Evolutionary conservation across 2,329 filamentous ascomycete species (phyloP), one percentile per base, ranked within the genome.

Genomic region (Cladobotryum protrusum): DNA sequence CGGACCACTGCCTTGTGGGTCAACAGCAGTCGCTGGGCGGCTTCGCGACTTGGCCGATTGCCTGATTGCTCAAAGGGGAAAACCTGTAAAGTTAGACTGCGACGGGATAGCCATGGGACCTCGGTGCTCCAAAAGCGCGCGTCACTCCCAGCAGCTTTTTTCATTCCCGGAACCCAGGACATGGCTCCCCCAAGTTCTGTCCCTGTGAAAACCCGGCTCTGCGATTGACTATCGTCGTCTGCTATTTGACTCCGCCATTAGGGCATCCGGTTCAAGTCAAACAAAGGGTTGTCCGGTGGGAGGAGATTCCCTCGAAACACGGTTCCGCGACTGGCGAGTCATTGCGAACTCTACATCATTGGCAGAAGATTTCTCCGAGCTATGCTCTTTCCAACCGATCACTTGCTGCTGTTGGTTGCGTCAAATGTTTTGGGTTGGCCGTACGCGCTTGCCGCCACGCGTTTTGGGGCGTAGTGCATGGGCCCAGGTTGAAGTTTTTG

Each of bases 281-380:
- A 96, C 86, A 63, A 87, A 89, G 0, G 91, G 83, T 53, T 93
- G 87, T 1, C 81, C 1, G 92, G 93, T 14, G 90, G 88, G 54
- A 95, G 80, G 5, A 96, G 64, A 52, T 90, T 88, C 13, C 93
- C 93, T 45, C 92, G 82, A 17, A 97, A 91, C 35, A 99, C 79
- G 56, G 87, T 92, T 9, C 91, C 89, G 86, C 83, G 89, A 85
- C 12, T 86, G 82, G 18, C 84, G 72, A 9, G 83, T 76, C 55
- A 85, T 75, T 13, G 83, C 67, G 14, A 84, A 68, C 51, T 83
- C 80, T 3, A 75, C 71, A 18, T 78, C 78, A 54, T 77, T 79
- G 54, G 74, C 73, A 2, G 75, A 63, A 4, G 74, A 62, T 52
- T 73, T 77, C 42, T 80, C 77, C 5, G 67, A 66, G 18, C 66